These are phyloP conservation scores for Thymus mandschuricus DNA, from an alignment of 257 asterid genomes.

Conservation along the genomic window DNA sequence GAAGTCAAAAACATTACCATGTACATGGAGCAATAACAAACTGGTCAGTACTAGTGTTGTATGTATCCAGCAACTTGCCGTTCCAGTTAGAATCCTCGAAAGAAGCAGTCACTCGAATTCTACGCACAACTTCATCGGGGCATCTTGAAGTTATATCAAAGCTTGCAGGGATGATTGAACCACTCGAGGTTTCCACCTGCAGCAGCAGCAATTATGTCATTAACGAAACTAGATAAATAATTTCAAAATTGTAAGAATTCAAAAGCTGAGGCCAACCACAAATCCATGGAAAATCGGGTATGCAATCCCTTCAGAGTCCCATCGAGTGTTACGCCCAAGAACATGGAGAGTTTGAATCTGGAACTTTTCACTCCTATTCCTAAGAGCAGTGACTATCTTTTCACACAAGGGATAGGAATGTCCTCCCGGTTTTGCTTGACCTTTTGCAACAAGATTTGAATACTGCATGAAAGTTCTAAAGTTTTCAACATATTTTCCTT, in stretches of 20 bases:
- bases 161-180: slow-evolving; percentile 71
- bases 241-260: background rate
- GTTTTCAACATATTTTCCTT: slow-evolving; percentile 27
- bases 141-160: slow-evolving; percentile 73
- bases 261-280: slow-evolving; percentile 58
- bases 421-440: slow-evolving; percentile 44
- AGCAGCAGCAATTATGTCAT: slow-evolving; percentile 22
- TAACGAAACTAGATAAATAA: slow-evolving; percentile 2
- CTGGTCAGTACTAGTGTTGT: slow-evolving; percentile 61
- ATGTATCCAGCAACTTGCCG: slow-evolving; percentile 73
- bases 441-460: slow-evolving; percentile 31
- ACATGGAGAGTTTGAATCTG: slow-evolving; percentile 79
- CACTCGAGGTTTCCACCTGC: slow-evolving; percentile 73
- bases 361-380: slow-evolving; percentile 59
- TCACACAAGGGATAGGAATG: slow-evolving; percentile 81
- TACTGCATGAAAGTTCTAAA: slow-evolving; percentile 56
- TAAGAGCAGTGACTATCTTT: slow-evolving; percentile 69
- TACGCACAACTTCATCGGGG: slow-evolving; percentile 88
- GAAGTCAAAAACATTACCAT: slow-evolving; percentile 50
- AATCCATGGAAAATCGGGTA: slow-evolving; percentile 84
- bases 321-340: slow-evolving; percentile 73
- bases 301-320: slow-evolving; percentile 70
- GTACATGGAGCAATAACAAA: slow-evolving; percentile 75
- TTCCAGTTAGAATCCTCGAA: slow-evolving; percentile 69
- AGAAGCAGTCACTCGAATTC: slow-evolving; percentile 70